These are phyloP conservation scores for Colletotrichum paranaense DNA, from an alignment of 2,329 filamentous ascomycete species.

Conservation along the genomic window DNA sequence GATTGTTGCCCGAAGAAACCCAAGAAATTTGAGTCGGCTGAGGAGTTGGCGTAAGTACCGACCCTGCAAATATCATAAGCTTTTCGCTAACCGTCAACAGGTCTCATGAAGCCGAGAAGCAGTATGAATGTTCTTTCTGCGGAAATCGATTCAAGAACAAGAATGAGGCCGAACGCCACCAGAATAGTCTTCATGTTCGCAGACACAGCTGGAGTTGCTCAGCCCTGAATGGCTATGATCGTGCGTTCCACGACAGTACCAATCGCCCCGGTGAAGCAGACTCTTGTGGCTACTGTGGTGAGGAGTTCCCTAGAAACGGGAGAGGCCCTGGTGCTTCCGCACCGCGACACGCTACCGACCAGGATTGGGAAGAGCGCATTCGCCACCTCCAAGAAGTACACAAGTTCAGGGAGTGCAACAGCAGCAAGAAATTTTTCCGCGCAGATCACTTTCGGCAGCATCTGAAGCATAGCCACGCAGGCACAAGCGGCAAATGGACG, in stretches of 20 bases:
- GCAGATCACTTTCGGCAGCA: slow-evolving; percentile 99
- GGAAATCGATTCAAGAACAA: slow-evolving; percentile 99
- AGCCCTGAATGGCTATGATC: slow-evolving; percentile 79
- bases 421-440: slow-evolving; percentile 96
- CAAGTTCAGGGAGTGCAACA: slow-evolving; percentile 98
- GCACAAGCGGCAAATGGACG: slow-evolving; percentile 98
- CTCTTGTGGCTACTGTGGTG: slow-evolving; percentile 93
- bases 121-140: slow-evolving; percentile 93
- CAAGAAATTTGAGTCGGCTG: slow-evolving; percentile 89
- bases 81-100: slow-evolving; percentile 58
- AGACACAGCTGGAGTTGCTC: slow-evolving; percentile 98
- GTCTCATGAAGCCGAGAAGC: slow-evolving; percentile 91
- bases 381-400: slow-evolving; percentile 91
- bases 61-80: background rate
- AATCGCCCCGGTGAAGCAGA: slow-evolving; percentile 76
- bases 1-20: slow-evolving; percentile 98
- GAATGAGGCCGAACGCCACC: slow-evolving; percentile 95
- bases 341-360: slow-evolving; percentile 71
- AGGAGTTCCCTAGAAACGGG: slow-evolving; percentile 78
- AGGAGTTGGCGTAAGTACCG: slow-evolving; percentile 81
- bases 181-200: slow-evolving; percentile 92
- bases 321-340: slow-evolving; percentile 50
- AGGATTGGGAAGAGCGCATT: slow-evolving; percentile 89
- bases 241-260: slow-evolving; percentile 87
- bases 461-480: slow-evolving; percentile 96